Conservation (phyloP, 495 filamentous ascomycete genomes). For the Cercophora scortea region DNA sequence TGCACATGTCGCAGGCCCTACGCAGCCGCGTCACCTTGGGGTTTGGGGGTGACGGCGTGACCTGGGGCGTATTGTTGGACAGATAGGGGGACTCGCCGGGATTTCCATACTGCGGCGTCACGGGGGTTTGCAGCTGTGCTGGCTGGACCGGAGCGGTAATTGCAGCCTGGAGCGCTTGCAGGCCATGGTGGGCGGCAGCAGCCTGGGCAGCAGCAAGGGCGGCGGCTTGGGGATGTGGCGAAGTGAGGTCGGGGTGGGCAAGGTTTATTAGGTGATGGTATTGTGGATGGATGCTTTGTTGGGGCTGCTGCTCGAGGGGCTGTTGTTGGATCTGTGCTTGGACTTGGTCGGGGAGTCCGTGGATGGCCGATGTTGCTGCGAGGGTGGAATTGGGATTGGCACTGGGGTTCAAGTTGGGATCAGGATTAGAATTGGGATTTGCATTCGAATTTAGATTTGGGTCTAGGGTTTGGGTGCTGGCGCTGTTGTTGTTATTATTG, state of each 20-base stretch:
- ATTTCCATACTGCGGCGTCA: conserved; percentile 12
- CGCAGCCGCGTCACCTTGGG: conserved; percentile 48
- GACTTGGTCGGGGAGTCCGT: background rate
- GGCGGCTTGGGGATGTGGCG: background rate
- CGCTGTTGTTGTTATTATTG: background rate
- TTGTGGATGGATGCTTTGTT: background rate
- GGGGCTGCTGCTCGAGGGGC: background rate
- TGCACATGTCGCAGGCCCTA: conserved; percentile 81
- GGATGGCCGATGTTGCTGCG: no score
- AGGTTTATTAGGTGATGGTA: background rate
- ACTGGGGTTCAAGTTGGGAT: no score
- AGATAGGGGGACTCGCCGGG: conserved; percentile 15
- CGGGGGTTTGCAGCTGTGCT: conserved; percentile 3
- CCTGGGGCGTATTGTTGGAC: conserved; percentile 14
- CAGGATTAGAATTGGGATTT: no score
- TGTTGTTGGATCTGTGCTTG: background rate
- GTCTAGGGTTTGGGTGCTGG: background rate
- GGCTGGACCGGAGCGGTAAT: conserved; percentile 18
- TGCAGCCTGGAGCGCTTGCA: conserved; percentile 37
- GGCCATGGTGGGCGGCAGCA: conserved; percentile 27
- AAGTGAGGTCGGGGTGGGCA: background rate
- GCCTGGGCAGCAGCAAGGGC: conserved; percentile 12
- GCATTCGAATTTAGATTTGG: no score
- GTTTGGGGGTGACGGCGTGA: conserved; percentile 7
- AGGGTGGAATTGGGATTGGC: no score